These are phyloP conservation scores for Plantago lanceolata DNA, from an alignment of 305 asterid genomes.

Conservation along the genomic window DNA sequence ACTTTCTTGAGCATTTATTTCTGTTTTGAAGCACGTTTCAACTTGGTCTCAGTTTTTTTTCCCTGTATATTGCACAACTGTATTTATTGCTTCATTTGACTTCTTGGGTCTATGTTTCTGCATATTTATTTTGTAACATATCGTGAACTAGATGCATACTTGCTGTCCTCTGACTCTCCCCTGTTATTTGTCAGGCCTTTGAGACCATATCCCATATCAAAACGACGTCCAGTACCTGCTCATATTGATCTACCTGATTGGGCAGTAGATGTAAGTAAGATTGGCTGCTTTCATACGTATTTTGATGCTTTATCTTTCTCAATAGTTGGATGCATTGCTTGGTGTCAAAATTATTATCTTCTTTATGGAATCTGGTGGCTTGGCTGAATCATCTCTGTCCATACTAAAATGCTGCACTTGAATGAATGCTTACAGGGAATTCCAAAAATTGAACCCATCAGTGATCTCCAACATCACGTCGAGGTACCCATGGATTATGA, in stretches of 20 bases:
- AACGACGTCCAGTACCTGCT: slow-evolving; percentile 58
- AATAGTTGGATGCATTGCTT: not conserved
- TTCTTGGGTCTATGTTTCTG: not conserved
- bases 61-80: no score
- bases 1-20: not conserved
- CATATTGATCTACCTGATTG: slow-evolving; percentile 86
- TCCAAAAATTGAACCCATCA: slow-evolving; percentile 84
- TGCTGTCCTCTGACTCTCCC: slow-evolving; percentile 6
- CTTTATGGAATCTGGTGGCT: not conserved
- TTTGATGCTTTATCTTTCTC: slow-evolving; percentile 10
- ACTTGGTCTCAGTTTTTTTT: no score
- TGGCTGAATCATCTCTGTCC: slow-evolving; percentile 8
- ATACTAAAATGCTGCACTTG: slow-evolving; percentile 13
- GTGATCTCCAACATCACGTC: slow-evolving; percentile 81
- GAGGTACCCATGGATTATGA: slow-evolving; percentile 56
- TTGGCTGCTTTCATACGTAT: slow-evolving; percentile 23
- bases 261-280: slow-evolving; percentile 71
- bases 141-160: not conserved
- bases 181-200: slow-evolving; percentile 42
- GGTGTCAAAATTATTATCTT: not conserved
- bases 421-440: slow-evolving; percentile 51
- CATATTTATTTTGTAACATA: not conserved
- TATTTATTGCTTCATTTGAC: not conserved
- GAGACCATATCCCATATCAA: slow-evolving; percentile 79
- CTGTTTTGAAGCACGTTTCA: not conserved